Base-by-base conservation (phyloP, 306 rosid genomes). In the Chamaecrista fasciculata region DNA sequence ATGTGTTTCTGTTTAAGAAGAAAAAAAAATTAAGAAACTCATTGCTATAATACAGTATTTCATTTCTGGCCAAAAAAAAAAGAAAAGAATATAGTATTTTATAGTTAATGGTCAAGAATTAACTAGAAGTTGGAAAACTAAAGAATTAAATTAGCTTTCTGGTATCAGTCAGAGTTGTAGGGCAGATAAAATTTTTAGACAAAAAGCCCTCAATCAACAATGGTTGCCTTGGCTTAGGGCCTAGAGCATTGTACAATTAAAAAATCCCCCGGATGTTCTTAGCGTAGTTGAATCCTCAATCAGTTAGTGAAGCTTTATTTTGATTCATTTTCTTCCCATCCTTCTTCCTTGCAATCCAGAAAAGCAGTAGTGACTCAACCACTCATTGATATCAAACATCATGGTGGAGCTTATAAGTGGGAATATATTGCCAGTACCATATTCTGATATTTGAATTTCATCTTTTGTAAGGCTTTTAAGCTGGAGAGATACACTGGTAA, bases 371-470 rank as follows among this genome's bases (percentile, higher is more conserved):
- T 20, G 11, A 24, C 71, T 31, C 39, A 67, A 39, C 47, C 12
- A 16, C 10, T 15, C 50, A n/a, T 50, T 20, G 52, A 61, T 49
- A 72, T 8, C 12, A 67, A 51, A n/a, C 36, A 48, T 39, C 16
- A 58, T 39, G 43, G 39, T 12, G 28, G 42, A n/a, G 72, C 36
- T 1, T 4, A 18, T 33, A 74, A 51, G 43, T 55, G 39, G 36
- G 67, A 43, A 12, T 61, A 11, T 16, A 53, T 67, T 67, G 31
- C 16, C 57, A 58, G 72, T 37, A 68, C 57, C n/a, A 28, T 68
- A 62, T 34, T 49, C 34, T 52, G 16, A 73, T 24, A 61, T 42
- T 49, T 43, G 29, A 6, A 61, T 33, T 31, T 70, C 43, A n/a
- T 18, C 64, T 69, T 73, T 14, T 53, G 29, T 29, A 60, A 14